Evolutionary conservation across 805 yeast species (phyloP).

Genomic region (Cyberlindnera petersonii): DNA sequence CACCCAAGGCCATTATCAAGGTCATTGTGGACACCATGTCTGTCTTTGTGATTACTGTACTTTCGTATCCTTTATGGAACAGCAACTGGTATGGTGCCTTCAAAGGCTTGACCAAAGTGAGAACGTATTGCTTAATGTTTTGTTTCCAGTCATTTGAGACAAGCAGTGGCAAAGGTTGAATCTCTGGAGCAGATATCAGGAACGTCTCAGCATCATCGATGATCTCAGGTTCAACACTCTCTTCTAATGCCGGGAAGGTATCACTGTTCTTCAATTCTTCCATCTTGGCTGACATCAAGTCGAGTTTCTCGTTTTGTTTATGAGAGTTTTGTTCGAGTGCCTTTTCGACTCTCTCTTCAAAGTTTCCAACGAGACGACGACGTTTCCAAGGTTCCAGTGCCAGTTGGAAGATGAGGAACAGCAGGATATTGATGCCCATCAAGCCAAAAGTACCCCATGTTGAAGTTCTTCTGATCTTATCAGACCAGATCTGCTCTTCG

Average conservation of each 20-base stretch:
- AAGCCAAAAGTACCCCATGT: constrained; percentile 95
- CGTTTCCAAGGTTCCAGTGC: constrained; percentile 95
- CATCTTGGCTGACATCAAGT: constrained; percentile 26
- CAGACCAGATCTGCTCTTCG: constrained; percentile 98
- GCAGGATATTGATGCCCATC: constrained; percentile 78
- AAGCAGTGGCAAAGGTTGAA: constrained; percentile 18
- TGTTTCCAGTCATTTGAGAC: background rate
- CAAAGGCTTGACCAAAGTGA: constrained; percentile 5
- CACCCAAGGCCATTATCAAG: constrained; percentile 10
- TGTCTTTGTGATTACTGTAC: constrained; percentile 4
- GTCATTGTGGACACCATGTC: constrained; percentile 13
- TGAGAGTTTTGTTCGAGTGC: constrained; percentile 38
- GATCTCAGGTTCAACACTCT: constrained; percentile 19
- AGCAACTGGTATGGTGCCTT: constrained; percentile 14
- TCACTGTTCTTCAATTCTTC: constrained; percentile 23
- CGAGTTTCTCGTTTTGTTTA: constrained; percentile 29
- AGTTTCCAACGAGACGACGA: constrained; percentile 69
- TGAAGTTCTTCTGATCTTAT: constrained; percentile 87
- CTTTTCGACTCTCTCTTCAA: constrained; percentile 72
- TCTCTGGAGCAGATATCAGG: constrained; percentile 17
- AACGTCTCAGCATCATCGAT: constrained; percentile 14
- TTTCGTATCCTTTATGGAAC: constrained; percentile 8
- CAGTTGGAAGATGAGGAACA: constrained; percentile 79
- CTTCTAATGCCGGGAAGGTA: constrained; percentile 17
- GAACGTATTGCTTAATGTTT: background rate